Conservation (phyloP, 2,329 filamentous ascomycete genomes). For the Penicillium aurantiogriseum region DNA sequence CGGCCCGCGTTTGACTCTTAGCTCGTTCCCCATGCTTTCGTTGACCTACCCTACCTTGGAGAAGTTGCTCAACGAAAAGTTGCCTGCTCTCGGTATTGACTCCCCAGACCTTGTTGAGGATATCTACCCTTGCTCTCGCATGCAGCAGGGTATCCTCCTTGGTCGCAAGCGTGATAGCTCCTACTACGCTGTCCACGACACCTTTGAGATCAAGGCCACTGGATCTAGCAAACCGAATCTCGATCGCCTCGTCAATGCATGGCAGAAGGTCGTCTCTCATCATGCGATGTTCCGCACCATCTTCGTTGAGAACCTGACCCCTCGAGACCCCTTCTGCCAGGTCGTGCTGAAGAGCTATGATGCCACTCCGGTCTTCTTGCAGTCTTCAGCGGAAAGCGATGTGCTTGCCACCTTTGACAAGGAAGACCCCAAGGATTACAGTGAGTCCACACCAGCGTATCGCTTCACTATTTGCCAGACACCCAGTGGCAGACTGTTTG, state of each 20-base stretch:
- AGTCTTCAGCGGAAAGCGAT: constrained; percentile 31
- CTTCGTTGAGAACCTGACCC: constrained; percentile 36
- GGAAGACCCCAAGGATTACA: constrained; percentile 28
- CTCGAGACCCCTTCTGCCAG: constrained; percentile 34
- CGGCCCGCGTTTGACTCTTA: constrained; percentile 36
- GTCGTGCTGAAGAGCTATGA: constrained; percentile 35
- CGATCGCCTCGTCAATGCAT: constrained; percentile 29
- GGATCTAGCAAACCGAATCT: constrained; percentile 26
- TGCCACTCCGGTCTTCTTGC: constrained; percentile 29
- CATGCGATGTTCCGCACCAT: constrained; percentile 41
- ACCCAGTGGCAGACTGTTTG: constrained; percentile 38
- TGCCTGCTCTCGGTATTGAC: constrained; percentile 38
- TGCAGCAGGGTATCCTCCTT: constrained; percentile 41
- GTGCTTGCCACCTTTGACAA: constrained; percentile 32
- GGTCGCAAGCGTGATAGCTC: constrained; percentile 34
- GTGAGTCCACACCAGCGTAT: constrained; percentile 41
- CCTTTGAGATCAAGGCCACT: constrained; percentile 33
- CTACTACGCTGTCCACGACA: constrained; percentile 40
- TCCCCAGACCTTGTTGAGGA: constrained; percentile 43
- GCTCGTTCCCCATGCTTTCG: constrained; percentile 48
- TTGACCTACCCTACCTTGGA: constrained; percentile 45
- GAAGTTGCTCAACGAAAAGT: constrained; percentile 35
- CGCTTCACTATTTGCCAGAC: constrained; percentile 48
- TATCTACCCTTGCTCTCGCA: constrained; percentile 40
- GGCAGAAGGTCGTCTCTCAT: constrained; percentile 32